Conservation (phyloP, 345 rosid genomes). For the Acer negundo region DNA sequence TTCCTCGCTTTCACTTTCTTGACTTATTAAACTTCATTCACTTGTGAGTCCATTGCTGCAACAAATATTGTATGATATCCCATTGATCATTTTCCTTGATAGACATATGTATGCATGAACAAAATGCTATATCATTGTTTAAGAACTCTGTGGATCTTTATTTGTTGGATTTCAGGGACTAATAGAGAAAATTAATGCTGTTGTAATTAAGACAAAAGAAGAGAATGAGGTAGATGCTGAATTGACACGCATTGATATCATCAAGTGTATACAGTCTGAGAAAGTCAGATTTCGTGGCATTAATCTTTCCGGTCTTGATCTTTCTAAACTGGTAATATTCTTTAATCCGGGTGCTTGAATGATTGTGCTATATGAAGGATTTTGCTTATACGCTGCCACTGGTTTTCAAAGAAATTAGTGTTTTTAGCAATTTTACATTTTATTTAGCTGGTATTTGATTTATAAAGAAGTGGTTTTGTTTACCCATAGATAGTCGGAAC, state of each 20-base stretch:
- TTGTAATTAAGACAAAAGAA: constrained; percentile 52
- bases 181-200: constrained; percentile 52
- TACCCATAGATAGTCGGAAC: not conserved
- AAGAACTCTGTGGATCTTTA: not conserved
- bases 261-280: constrained; percentile 84
- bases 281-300: constrained; percentile 80
- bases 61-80: not conserved
- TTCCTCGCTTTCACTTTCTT: not conserved
- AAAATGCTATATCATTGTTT: not conserved
- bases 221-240: constrained; percentile 60
- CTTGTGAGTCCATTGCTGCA: not conserved
- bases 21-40: not conserved
- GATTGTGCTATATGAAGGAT: constrained; percentile 1
- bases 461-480: not conserved
- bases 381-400: not conserved
- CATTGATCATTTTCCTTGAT: not conserved
- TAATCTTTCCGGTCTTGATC: constrained; percentile 89
- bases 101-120: not conserved
- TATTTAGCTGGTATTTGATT: constrained; percentile 1
- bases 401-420: not conserved
- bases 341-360: constrained; percentile 18
- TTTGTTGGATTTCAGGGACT: constrained; percentile 56
- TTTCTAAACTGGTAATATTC: constrained; percentile 82
- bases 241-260: constrained; percentile 75
- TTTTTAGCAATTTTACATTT: not conserved